Base-by-base conservation (phyloP, 2,329 filamentous ascomycete genomes). In the Ascochyta viciae-villosae region DNA sequence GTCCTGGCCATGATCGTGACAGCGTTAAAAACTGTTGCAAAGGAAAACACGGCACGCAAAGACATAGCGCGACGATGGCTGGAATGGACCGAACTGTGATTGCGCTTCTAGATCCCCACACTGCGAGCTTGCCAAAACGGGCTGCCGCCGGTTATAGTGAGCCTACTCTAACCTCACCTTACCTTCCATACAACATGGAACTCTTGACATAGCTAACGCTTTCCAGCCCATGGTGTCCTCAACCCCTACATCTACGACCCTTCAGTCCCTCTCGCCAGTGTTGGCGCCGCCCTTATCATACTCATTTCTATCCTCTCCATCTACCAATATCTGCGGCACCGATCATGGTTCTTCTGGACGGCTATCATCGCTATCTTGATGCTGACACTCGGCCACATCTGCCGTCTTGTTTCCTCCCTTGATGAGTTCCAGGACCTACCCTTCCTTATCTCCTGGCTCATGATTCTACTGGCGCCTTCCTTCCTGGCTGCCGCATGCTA, bases 321-420 rank as follows among this genome's bases (percentile, higher is more conserved):
- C 33, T 73, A 73, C 44, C 72, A 74, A 50, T 73, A 70, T 51
- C 49, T 74, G 31, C 72, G 72, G n/a, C 64, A 73, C 37, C 64
- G 64, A 33, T 70, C 73, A 59, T 75, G 69, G 66, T 75, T 75
- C 56, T 73, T 74, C 64, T 74, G 72, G 72, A 63, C 71, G 0
- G 66, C 67, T 45, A 61, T 74, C 38, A 70, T 72, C 48, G 71
- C 61, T 47, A 61, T 75, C 5, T 8, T 70, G 22, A 74, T 84
- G 65, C 81, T 85, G 62, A 68, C 74, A 0, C 72, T 85, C 19
- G 84, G 83, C 15, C 85, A 85, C 62, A 66, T 82, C 35, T 81
- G 79, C 12, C 80, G 84, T 49, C 71, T 79, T 4, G 61, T 82
- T 22, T 80, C 80, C 0, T 66, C 73, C 8, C 59, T 64, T 16